Evolutionary conservation across 2,329 filamentous ascomycete genomes (phyloP).

Genomic region (Chalaropsis thielavioides): DNA sequence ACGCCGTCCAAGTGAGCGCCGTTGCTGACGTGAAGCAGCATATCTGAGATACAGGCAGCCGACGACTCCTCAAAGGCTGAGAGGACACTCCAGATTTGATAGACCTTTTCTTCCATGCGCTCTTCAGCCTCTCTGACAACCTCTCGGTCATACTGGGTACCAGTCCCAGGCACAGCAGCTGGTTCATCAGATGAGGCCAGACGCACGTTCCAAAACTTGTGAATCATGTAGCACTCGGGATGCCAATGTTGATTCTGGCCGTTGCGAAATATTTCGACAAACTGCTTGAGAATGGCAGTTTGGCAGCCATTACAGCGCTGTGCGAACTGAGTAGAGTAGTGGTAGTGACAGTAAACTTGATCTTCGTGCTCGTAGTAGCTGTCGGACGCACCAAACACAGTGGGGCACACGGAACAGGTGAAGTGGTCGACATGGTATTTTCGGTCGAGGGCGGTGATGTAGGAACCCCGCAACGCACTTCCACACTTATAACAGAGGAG

Average conservation of each 20-base stretch:
- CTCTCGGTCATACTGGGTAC: constrained; percentile 40
- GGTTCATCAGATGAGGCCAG: constrained; percentile 28
- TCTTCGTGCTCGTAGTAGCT: constrained; percentile 98
- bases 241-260: constrained; percentile 99
- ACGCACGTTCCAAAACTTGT: constrained; percentile 99
- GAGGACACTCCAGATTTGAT: constrained; percentile 93
- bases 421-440: constrained; percentile 99
- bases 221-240: constrained; percentile 99
- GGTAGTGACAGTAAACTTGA: constrained; percentile 94
- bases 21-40: constrained; percentile 97
- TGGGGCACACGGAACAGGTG: constrained; percentile 91
- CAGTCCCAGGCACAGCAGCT: constrained; percentile 9
- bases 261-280: constrained; percentile 96
- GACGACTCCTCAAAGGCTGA: constrained; percentile 97
- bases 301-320: constrained; percentile 94
- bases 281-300: constrained; percentile 94
- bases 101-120: constrained; percentile 93
- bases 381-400: constrained; percentile 94
- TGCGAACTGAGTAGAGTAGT: constrained; percentile 95
- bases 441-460: constrained; percentile 91
- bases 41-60: constrained; percentile 95
- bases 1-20: constrained; percentile 92
- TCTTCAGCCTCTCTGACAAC: constrained; percentile 76
- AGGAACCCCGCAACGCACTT: constrained; percentile 83
- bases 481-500: constrained; percentile 86